Evolutionary conservation across 2,329 filamentous ascomycete species (phyloP).

Genomic region (Beauveria sp.): DNA sequence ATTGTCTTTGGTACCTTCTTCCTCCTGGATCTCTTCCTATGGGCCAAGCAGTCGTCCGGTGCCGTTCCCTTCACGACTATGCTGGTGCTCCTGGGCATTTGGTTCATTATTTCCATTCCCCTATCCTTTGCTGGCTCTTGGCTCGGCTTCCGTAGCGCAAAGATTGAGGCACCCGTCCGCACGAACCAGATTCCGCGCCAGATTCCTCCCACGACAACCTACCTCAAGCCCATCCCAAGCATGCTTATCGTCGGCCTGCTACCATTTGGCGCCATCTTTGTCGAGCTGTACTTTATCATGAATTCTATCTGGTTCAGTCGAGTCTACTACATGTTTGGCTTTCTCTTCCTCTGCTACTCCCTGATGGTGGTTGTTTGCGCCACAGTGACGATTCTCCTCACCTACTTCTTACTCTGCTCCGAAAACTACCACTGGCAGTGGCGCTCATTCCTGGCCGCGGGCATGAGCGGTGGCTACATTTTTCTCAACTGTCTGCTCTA

Average conservation of each 20-base stretch:
- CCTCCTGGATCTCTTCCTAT: constrained; percentile 90
- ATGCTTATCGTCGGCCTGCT: constrained; percentile 88
- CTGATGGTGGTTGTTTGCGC: constrained; percentile 95
- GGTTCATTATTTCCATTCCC: constrained; percentile 94
- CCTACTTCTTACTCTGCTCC: constrained; percentile 91
- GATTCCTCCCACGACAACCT: constrained; percentile 77
- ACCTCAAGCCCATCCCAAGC: constrained; percentile 78
- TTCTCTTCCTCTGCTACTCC: constrained; percentile 94
- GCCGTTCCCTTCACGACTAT: constrained; percentile 96
- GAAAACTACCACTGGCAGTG: constrained; percentile 99
- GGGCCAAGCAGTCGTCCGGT: constrained; percentile 85
- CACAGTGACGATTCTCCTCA: constrained; percentile 84
- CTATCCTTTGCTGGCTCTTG: constrained; percentile 85
- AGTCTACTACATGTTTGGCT: constrained; percentile 99
- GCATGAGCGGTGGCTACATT: constrained; percentile 84
- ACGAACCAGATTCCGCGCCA: constrained; percentile 98
- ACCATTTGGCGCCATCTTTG: constrained; percentile 94
- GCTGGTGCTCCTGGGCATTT: constrained; percentile 86
- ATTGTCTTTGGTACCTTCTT: constrained; percentile 87
- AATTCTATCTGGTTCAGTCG: constrained; percentile 97
- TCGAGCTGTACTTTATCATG: constrained; percentile 99
- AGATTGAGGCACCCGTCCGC: constrained; percentile 72
- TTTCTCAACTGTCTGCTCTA: constrained; percentile 89
- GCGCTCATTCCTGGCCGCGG: constrained; percentile 86
- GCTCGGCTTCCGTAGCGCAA: constrained; percentile 74